phyloP scores from a whole-genome alignment of 2,329 filamentous ascomycete genomes.

The Decorospora gaudefroyi region DNA sequence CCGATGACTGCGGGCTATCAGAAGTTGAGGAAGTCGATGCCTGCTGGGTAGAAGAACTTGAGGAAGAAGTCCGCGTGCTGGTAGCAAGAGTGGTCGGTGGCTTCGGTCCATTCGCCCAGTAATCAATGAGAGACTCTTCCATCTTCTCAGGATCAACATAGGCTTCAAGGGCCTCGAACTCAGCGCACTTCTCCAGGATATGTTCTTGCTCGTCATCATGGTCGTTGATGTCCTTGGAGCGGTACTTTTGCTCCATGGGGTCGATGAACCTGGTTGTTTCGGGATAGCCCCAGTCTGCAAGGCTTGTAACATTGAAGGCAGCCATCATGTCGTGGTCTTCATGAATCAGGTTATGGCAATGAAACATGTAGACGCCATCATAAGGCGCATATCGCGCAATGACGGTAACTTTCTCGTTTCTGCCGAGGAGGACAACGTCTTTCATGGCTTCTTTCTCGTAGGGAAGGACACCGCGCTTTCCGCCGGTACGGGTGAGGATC shows the following conservation, averaged over 20 bases:
- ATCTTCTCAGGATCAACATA: constrained; percentile 34
- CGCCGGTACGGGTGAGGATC: constrained; percentile 56
- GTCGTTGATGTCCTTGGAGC: constrained; percentile 28
- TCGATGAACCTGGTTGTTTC: constrained; percentile 44
- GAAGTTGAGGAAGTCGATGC: background rate
- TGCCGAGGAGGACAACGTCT: constrained; percentile 61
- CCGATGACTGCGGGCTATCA: too few relatives aligned
- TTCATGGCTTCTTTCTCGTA: constrained; percentile 63
- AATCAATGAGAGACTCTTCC: constrained; percentile 35
- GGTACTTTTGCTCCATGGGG: constrained; percentile 40
- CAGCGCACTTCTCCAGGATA: constrained; percentile 30
- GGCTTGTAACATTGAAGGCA: constrained; percentile 50
- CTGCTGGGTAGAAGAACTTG: background rate
- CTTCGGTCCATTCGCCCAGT: constrained; percentile 29
- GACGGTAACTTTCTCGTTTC: constrained; percentile 50
- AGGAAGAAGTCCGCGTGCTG: constrained; percentile 1
- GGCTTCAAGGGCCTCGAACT: constrained; percentile 37
- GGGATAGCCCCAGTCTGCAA: constrained; percentile 41
- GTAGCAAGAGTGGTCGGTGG: constrained; percentile 26
- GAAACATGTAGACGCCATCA: constrained; percentile 59
- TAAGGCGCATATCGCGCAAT: constrained; percentile 42
- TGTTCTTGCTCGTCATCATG: constrained; percentile 27
- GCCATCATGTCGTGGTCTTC: constrained; percentile 55
- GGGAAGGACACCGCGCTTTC: constrained; percentile 50
- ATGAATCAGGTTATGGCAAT: constrained; percentile 54